Percentiles rank a stretch among this genome's conserved stretches.
These are phyloP conservation scores for Fagopyrum esculentum DNA, from an alignment of 148 eudicot genomes.

Conservation along the genomic window DNA sequence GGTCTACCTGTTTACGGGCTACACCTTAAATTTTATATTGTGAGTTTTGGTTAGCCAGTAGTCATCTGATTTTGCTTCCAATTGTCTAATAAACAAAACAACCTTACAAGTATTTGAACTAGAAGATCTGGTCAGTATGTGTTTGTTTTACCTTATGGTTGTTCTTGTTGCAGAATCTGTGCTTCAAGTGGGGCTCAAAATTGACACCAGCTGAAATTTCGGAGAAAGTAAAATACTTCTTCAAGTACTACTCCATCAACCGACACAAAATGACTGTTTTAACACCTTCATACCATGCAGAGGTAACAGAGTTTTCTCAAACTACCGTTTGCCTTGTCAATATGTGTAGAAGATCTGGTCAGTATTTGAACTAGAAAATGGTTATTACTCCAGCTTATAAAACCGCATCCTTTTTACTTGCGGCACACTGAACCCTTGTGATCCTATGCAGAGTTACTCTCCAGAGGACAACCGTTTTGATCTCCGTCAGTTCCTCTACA, in stretches of 20 bases:
- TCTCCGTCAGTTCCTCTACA: constrained; percentile 92
- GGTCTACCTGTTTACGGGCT: neutral
- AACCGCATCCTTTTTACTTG: neutral
- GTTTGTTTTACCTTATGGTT: neutral
- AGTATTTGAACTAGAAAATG: neutral
- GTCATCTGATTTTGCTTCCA: neutral
- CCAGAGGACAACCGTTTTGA: constrained; percentile 94
- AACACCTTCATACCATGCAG: constrained; percentile 94
- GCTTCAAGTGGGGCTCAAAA: constrained; percentile 80
- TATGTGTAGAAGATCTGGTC: neutral
- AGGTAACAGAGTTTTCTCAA: constrained; percentile 35
- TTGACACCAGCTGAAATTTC: constrained; percentile 73
- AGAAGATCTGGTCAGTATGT: too few species aligned
- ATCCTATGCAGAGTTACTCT: constrained; percentile 67
- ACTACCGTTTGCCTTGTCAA: neutral
- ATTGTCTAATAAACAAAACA: neutral
- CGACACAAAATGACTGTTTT: constrained; percentile 95
- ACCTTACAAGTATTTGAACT: neutral
- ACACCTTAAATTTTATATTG: neutral
- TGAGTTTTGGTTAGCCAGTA: neutral
- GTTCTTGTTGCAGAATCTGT: constrained; percentile 54
- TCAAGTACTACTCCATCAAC: constrained; percentile 90
- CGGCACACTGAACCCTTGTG: neutral
- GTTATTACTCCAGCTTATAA: too few species aligned
- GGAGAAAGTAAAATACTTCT: constrained; percentile 90